A percentile compares a stretch with the other conserved stretches of the same genome.
phyloP scores from a whole-genome alignment of 176 grass and related monocot species.

The Lolium multiflorum region DNA sequence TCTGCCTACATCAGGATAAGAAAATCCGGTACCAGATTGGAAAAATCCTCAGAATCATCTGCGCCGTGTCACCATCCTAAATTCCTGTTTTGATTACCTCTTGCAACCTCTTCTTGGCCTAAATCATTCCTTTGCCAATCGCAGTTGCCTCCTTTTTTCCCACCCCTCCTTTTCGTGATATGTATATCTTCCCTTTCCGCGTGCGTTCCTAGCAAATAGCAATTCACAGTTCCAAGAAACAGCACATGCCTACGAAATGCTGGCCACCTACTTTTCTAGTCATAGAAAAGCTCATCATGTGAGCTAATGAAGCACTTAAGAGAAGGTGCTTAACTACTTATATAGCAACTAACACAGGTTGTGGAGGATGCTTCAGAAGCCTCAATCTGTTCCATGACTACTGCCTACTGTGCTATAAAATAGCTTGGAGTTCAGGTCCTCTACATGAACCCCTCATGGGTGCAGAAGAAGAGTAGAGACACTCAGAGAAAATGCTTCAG shows the following conservation, averaged over 20 bases:
- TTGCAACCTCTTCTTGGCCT: not conserved
- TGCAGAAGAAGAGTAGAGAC: constrained; percentile 43
- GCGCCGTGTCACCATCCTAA: constrained; percentile 31
- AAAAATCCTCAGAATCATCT: constrained; percentile 33
- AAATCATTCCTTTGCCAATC: constrained; percentile 18
- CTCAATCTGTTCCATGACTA: constrained; percentile 23
- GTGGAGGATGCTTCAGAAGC: constrained; percentile 50
- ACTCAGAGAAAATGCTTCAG: constrained; percentile 28
- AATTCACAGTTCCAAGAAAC: constrained; percentile 2
- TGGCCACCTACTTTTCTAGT: constrained; percentile 30
- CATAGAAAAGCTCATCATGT: constrained; percentile 43
- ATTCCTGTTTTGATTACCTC: not conserved
- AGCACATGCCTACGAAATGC: constrained; percentile 18
- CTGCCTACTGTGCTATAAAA: constrained; percentile 41
- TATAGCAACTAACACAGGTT: constrained; percentile 22
- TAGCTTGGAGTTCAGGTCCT: not conserved
- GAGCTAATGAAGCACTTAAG: constrained; percentile 48
- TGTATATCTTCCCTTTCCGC: constrained; percentile 29
- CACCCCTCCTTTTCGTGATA: not conserved
- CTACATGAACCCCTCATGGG: constrained; percentile 15
- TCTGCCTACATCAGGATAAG: constrained; percentile 5
- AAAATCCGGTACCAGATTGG: constrained; percentile 16
- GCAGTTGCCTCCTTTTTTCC: not conserved
- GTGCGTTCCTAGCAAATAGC: not conserved
- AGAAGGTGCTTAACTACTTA: constrained; percentile 25